Conservation (phyloP, 768 basidiomycete genomes). For the Lactifluus rugatus region DNA sequence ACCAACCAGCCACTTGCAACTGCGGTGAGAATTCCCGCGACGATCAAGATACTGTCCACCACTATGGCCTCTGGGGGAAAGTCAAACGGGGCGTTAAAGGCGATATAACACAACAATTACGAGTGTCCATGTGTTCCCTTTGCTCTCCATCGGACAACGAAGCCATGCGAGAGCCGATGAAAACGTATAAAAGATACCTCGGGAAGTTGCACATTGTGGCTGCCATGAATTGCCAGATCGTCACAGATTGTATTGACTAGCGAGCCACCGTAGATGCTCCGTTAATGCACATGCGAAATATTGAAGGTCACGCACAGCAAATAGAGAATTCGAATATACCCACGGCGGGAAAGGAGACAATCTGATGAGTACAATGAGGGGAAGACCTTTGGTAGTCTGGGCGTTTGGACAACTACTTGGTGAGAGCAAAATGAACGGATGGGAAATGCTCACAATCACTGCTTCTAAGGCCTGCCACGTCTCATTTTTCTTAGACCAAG, state of each 20-base stretch:
- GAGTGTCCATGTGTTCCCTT: constrained; percentile 64
- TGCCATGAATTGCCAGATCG: constrained; percentile 62
- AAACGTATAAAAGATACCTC: constrained; percentile 61
- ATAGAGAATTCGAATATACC: constrained; percentile 77
- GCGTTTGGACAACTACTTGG: neutral
- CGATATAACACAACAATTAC: constrained; percentile 31
- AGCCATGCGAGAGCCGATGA: constrained; percentile 70
- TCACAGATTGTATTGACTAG: constrained; percentile 65
- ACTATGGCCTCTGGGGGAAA: constrained; percentile 45
- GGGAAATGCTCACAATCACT: constrained; percentile 48
- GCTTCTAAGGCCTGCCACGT: constrained; percentile 73
- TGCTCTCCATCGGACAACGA: constrained; percentile 67
- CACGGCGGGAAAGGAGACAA: constrained; percentile 79
- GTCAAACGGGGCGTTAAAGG: neutral
- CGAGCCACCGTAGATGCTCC: neutral
- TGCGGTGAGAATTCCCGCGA: constrained; percentile 49
- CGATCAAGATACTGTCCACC: constrained; percentile 50
- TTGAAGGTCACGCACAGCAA: constrained; percentile 45
- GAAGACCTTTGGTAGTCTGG: constrained; percentile 64
- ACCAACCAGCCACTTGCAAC: constrained; percentile 59
- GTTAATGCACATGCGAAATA: neutral
- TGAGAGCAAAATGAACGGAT: neutral
- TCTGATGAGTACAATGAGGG: constrained; percentile 74
- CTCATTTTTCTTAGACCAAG: constrained; percentile 52
- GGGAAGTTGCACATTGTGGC: constrained; percentile 68